Evolutionary conservation across 768 basidiomycete species (phyloP), one percentile per base, ranked within the genome.

Genomic region (Suillus plorans): DNA sequence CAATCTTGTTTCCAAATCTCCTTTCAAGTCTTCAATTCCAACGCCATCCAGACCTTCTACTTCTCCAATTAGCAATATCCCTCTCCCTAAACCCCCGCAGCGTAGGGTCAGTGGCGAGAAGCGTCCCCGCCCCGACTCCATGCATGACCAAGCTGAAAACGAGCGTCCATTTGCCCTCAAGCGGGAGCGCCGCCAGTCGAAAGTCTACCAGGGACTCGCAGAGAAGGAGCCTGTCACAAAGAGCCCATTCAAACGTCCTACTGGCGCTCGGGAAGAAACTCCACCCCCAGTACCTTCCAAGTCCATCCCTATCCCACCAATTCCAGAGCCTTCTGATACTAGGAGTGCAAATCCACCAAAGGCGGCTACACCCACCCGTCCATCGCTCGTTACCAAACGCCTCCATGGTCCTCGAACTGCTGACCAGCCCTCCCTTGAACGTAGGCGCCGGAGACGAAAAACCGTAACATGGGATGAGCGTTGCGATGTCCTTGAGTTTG

Each of bases 1-100:
- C 73, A 88, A 89, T 72, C 87, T 94, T 63, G 93, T 95, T 20
- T 88, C 89, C 36, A 93, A 93, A 69, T 95, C 93, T 13, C 92
- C 92, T 12, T 95, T 95, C 80, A 91, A 90, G 70, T 85, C 85
- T 3, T 85, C 87, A 66, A 80, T 85, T 31, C 81, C 86, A 57
- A 80, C 81, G n/a, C 80, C 85, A 39, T 75, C 83, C 4, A 66
- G 52, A 64, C 71, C 73, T 0, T 71, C 68, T 18, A 41, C 64
- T 1, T 72, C 71, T 10, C 66, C 64, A 18, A 45, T 61, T 12
- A 66, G 57, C 42, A 62, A 66, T 39, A 55, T 68, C 10, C 14
- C 68, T 9, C 16, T 67, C 41, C 25, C 60, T 28, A 66, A 61
- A 52, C 72, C 66, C n/a, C 67, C 60, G 18, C 69, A 67, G 50